Conservation (phyloP, 2,329 filamentous ascomycete genomes). For the Xylaria multiplex region DNA sequence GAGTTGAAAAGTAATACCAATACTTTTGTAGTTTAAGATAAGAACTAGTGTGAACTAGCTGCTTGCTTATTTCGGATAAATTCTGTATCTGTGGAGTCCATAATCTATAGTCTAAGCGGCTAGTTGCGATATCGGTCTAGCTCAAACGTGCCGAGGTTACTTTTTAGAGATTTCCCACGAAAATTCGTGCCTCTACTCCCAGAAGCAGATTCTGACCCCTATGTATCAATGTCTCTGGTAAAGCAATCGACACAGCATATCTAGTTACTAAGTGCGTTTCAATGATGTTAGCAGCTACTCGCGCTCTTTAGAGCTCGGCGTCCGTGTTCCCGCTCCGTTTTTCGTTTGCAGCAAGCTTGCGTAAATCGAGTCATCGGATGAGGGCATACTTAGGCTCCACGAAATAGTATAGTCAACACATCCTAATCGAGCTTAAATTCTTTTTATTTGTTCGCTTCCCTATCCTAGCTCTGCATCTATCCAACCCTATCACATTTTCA, state of each 20-base stretch:
- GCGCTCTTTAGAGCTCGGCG: not conserved
- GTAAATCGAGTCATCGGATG: slow-evolving; percentile 7
- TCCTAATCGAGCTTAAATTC: no score
- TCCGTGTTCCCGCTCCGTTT: not conserved
- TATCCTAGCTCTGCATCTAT: no score
- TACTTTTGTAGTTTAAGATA: no score
- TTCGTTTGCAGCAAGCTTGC: not conserved
- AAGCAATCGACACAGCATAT: slow-evolving; percentile 5
- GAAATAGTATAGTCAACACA: slow-evolving; percentile 3
- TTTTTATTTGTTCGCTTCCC: no score
- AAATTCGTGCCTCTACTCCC: not conserved
- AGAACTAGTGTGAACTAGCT: no score
- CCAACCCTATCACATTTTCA: no score
- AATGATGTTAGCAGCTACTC: slow-evolving; percentile 1
- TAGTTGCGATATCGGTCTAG: not conserved
- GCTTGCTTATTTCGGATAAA: no score
- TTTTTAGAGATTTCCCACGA: slow-evolving; percentile 3
- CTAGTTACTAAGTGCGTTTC: not conserved
- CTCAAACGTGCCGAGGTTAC: slow-evolving; percentile 5
- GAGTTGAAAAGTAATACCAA: no score
- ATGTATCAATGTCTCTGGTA: slow-evolving; percentile 5
- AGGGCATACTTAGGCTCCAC: slow-evolving; percentile 5
- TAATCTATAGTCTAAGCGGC: not conserved
- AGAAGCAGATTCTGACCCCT: slow-evolving; percentile 2
- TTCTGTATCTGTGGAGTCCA: not conserved